phyloP scores from a whole-genome alignment of 441 rosid species.

The Raphanus hybrid region DNA sequence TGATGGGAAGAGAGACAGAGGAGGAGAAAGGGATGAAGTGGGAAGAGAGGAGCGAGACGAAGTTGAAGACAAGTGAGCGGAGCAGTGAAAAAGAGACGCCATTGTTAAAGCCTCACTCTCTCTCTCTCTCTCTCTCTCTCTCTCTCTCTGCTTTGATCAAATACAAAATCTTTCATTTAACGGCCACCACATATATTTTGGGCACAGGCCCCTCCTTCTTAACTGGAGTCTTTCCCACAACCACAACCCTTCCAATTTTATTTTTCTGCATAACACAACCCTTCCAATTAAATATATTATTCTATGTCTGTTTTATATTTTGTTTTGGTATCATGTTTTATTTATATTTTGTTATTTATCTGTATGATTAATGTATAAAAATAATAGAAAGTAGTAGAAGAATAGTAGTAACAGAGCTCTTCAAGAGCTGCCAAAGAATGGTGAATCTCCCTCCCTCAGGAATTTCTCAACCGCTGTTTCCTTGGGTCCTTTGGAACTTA shows the following conservation, averaged over 20 bases:
- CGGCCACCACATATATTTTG: constrained; percentile 6
- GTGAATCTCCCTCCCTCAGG: too few species aligned
- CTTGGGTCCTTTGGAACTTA: too few species aligned
- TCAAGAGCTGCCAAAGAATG: too few species aligned
- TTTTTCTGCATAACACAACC: too few species aligned
- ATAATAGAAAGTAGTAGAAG: too few species aligned
- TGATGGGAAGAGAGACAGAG: constrained; percentile 17
- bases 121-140: not conserved
- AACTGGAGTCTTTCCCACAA: not conserved
- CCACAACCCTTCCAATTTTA: not conserved
- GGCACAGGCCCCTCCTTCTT: not conserved
- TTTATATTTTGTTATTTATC: too few species aligned
- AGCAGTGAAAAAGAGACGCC: constrained; percentile 41
- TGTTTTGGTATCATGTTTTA: too few species aligned
- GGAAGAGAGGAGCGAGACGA: constrained; percentile 27
- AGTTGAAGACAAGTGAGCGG: constrained; percentile 26
- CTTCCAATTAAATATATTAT: too few species aligned
- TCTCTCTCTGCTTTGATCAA: constrained; percentile 10
- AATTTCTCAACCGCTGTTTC: too few species aligned
- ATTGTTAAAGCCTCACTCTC: constrained; percentile 13
- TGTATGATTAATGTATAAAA: too few species aligned
- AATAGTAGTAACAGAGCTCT: too few species aligned
- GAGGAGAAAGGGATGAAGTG: constrained; percentile 39
- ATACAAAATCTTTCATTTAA: not conserved
- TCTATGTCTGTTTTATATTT: too few species aligned